Evolutionary conservation across 768 basidiomycete species (phyloP).

Genomic region (Lactarius trivialis): DNA sequence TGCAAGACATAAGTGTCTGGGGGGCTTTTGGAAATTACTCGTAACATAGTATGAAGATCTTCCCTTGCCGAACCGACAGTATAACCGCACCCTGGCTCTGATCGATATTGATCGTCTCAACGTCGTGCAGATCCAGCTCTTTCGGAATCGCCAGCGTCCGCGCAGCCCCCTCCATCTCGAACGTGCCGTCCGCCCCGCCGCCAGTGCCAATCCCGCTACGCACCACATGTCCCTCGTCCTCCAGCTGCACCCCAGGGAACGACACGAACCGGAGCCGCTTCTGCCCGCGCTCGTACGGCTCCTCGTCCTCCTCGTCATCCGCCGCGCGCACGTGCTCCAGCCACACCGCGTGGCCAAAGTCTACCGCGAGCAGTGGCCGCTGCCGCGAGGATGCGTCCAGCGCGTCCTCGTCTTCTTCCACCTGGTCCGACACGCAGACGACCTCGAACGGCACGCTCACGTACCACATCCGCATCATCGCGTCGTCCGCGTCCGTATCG

Average conservation of each 20-base stretch:
- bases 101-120: slow-evolving; percentile 75
- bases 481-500: slow-evolving; percentile 36
- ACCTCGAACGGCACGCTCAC: slow-evolving; percentile 66
- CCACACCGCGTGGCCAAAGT: too few species aligned
- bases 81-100: slow-evolving; percentile 71
- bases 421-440: slow-evolving; percentile 52
- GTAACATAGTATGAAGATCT: slow-evolving; percentile 70
- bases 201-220: slow-evolving; percentile 4
- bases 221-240: slow-evolving; percentile 29
- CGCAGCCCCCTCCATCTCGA: slow-evolving; percentile 40
- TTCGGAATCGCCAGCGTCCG: slow-evolving; percentile 57
- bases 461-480: slow-evolving; percentile 65
- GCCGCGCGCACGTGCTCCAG: slow-evolving; percentile 49
- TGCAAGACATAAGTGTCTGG: not conserved
- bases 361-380: slow-evolving; percentile 69
- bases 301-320: slow-evolving; percentile 30
- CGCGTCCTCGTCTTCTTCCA: slow-evolving; percentile 35
- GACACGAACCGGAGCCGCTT: slow-evolving; percentile 66
- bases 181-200: slow-evolving; percentile 27
- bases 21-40: slow-evolving; percentile 28
- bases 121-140: slow-evolving; percentile 55
- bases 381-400: slow-evolving; percentile 37
- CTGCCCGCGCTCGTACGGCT: slow-evolving; percentile 27
- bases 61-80: slow-evolving; percentile 57
- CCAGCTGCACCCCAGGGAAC: slow-evolving; percentile 49